These are phyloP conservation scores for Limonium bicolor DNA, from an alignment of 148 eudicot genomes.

Conservation along the genomic window DNA sequence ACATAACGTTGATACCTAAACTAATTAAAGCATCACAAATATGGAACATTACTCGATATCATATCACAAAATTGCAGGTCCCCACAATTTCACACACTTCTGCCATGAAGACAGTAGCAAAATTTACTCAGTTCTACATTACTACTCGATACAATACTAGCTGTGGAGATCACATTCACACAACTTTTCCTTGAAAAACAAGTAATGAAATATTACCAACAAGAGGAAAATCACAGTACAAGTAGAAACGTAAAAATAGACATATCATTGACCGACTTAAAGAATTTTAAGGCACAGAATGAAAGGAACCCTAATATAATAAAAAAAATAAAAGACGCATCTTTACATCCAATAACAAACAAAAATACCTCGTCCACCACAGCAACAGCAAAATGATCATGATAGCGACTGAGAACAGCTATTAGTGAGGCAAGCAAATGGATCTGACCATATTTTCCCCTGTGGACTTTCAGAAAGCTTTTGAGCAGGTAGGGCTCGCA, in stretches of 20 bases:
- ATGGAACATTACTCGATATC: too few species aligned
- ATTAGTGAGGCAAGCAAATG: conserved; percentile 93
- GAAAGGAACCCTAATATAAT: not conserved
- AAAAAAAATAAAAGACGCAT: not conserved
- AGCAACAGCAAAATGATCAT: conserved; percentile 89
- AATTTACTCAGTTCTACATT: too few species aligned
- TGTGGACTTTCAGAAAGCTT: conserved; percentile 92
- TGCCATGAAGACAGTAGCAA: too few species aligned
- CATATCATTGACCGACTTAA: not conserved
- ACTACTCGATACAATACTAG: too few species aligned
- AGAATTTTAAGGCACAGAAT: not conserved
- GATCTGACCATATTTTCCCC: conserved; percentile 94
- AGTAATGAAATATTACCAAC: too few species aligned
- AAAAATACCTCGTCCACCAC: conserved; percentile 85
- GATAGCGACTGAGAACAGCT: conserved; percentile 87
- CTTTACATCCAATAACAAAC: not conserved
- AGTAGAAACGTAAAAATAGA: not conserved
- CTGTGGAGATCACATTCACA: too few species aligned
- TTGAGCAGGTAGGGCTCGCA: conserved; percentile 77
- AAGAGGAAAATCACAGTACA: not conserved
- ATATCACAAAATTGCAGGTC: too few species aligned
- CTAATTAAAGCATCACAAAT: too few species aligned
- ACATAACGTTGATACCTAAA: too few species aligned
- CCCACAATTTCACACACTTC: too few species aligned
- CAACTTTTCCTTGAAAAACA: too few species aligned